These are phyloP conservation scores for Cladophialophora yegresii DNA, from an alignment of 2,329 filamentous ascomycete species.

Conservation along the genomic window DNA sequence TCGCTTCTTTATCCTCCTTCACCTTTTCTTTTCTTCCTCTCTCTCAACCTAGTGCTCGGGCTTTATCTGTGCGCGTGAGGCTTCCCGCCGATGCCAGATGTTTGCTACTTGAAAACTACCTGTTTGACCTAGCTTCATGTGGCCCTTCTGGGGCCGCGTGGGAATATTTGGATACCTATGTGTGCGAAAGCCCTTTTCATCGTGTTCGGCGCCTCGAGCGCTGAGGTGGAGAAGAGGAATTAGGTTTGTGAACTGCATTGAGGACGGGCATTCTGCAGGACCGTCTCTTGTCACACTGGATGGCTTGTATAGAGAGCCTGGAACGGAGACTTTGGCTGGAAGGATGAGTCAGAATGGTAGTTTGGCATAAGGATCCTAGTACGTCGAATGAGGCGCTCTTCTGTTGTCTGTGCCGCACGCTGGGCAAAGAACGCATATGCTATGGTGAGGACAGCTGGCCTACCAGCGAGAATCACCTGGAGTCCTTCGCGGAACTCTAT, in stretches of 20 bases:
- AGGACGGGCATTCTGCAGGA: background rate
- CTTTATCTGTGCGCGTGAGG: background rate
- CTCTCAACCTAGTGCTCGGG: constrained; percentile 2
- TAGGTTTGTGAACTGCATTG: background rate
- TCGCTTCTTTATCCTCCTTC: background rate
- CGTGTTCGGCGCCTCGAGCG: background rate
- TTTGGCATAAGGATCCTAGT: background rate
- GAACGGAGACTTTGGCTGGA: background rate
- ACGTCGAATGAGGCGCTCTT: background rate
- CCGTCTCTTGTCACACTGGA: background rate
- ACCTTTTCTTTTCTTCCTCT: background rate
- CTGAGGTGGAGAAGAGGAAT: background rate
- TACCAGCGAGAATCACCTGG: background rate
- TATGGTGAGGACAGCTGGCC: background rate
- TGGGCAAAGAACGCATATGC: background rate
- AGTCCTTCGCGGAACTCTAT: background rate
- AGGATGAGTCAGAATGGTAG: background rate
- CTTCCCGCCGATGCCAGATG: background rate
- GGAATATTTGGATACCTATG: background rate
- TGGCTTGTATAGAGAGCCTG: background rate
- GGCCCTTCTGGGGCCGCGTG: background rate
- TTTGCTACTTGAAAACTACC: background rate
- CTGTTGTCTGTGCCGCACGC: background rate
- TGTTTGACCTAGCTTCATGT: background rate
- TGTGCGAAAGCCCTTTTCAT: background rate